phyloP scores from a whole-genome alignment of 2,329 filamentous ascomycete genomes.

The Cercospora canescens region DNA sequence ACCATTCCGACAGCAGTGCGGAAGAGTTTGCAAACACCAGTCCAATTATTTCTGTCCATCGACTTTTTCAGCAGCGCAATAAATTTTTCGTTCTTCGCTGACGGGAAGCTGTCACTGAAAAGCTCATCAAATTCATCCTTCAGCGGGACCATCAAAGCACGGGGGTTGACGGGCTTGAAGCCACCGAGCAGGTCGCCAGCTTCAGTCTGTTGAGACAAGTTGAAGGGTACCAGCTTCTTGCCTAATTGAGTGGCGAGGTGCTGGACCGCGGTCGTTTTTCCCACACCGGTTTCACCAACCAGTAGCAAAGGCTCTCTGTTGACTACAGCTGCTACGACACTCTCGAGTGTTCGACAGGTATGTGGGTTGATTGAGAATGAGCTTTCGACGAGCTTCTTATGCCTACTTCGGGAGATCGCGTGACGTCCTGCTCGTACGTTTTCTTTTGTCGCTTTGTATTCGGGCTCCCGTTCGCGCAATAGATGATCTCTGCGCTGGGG shows the following conservation, averaged over 20 bases:
- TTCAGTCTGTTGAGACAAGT: slow-evolving; percentile 96
- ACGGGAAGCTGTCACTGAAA: slow-evolving; percentile 83
- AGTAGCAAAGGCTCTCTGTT: slow-evolving; percentile 86
- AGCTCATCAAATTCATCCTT: slow-evolving; percentile 93
- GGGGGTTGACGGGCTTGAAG: slow-evolving; percentile 92
- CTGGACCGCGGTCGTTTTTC: slow-evolving; percentile 95
- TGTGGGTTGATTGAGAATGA: slow-evolving; percentile 89
- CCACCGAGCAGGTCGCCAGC: slow-evolving; percentile 93
- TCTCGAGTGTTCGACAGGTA: slow-evolving; percentile 81
- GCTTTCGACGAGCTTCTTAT: slow-evolving; percentile 38
- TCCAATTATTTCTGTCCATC: slow-evolving; percentile 82
- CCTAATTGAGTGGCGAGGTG: slow-evolving; percentile 83
- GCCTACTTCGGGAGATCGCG: slow-evolving; percentile 26
- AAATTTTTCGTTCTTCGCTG: slow-evolving; percentile 84
- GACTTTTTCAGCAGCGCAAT: slow-evolving; percentile 77
- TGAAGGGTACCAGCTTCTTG: slow-evolving; percentile 87
- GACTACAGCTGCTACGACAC: slow-evolving; percentile 79
- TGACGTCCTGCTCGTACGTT: slow-evolving; percentile 34
- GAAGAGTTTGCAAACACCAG: slow-evolving; percentile 82
- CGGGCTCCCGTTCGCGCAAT: slow-evolving; percentile 70
- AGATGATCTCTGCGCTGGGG: slow-evolving; percentile 79
- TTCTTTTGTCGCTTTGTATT: slow-evolving; percentile 53
- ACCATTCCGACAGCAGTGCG: slow-evolving; percentile 88
- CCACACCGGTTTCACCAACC: slow-evolving; percentile 98
- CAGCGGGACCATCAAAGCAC: slow-evolving; percentile 82